Conservation (phyloP, 2,329 filamentous ascomycete species). For the Neopestalotiopsis sp. region DNA sequence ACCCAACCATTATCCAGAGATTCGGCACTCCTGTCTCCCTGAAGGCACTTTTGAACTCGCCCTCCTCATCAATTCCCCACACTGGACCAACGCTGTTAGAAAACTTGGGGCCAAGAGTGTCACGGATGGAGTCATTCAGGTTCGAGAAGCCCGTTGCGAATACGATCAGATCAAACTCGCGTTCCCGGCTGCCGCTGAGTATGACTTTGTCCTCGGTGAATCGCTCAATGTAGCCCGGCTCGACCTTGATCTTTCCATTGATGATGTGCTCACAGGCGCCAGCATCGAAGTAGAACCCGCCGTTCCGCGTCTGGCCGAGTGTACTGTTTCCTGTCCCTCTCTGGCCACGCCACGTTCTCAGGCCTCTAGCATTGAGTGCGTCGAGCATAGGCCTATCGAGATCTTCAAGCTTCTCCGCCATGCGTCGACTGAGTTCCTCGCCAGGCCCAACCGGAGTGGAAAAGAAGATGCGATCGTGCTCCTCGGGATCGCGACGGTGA, state of each 20-base stretch:
- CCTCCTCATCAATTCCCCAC: constrained; percentile 64
- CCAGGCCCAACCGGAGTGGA: constrained; percentile 63
- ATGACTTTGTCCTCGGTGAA: constrained; percentile 37
- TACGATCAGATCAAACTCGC: constrained; percentile 62
- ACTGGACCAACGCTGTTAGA: constrained; percentile 62
- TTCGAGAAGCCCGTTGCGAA: constrained; percentile 65
- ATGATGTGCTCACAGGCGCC: constrained; percentile 57
- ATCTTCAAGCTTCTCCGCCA: constrained; percentile 42
- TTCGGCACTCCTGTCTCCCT: constrained; percentile 38
- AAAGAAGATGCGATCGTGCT: constrained; percentile 67
- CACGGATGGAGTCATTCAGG: constrained; percentile 66
- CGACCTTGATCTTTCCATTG: constrained; percentile 61
- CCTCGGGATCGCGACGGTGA: constrained; percentile 54
- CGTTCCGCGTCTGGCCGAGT: constrained; percentile 66
- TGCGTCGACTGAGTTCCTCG: constrained; percentile 60
- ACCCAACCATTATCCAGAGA: constrained; percentile 44
- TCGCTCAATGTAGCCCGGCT: constrained; percentile 39
- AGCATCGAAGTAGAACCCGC: constrained; percentile 65
- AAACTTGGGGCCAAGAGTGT: constrained; percentile 65
- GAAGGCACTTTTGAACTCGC: constrained; percentile 49
- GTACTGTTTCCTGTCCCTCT: constrained; percentile 58
- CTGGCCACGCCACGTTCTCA: constrained; percentile 61
- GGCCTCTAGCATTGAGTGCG: constrained; percentile 59
- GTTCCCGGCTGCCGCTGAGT: constrained; percentile 52
- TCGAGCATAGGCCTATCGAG: constrained; percentile 45